These are phyloP conservation scores for Hemileia vastatrix DNA, from an alignment of 1,284 basidiomycete species.

Conservation along the genomic window DNA sequence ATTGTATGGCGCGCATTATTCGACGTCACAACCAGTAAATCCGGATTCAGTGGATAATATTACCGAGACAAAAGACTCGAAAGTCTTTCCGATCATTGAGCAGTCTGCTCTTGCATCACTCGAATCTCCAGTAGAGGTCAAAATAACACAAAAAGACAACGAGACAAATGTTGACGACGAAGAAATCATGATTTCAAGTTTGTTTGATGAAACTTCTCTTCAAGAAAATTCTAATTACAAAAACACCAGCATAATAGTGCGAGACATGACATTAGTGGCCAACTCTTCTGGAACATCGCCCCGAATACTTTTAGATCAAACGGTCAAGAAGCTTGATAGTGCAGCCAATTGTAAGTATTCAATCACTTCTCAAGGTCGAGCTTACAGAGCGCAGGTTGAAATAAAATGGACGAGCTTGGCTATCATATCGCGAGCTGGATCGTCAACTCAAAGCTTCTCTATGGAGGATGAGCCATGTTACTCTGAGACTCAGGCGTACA, in stretches of 20 bases:
- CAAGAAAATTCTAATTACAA: conserved; percentile 48
- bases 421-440: conserved; percentile 43
- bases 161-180: conserved; percentile 50
- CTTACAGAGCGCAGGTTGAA: conserved; percentile 37
- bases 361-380: conserved; percentile 30
- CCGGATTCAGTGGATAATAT: too few relatives aligned
- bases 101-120: too few relatives aligned
- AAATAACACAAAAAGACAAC: too few relatives aligned
- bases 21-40: too few relatives aligned
- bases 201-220: conserved; percentile 60
- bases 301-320: conserved; percentile 59
- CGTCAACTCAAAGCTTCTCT: conserved; percentile 54
- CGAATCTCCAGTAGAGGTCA: too few relatives aligned
- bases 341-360: conserved; percentile 26
- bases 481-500: conserved; percentile 69
- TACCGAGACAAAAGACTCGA: too few relatives aligned
- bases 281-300: conserved; percentile 64
- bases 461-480: conserved; percentile 81
- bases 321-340: conserved; percentile 51
- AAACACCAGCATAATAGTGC: conserved; percentile 54
- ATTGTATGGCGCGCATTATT: too few relatives aligned
- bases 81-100: too few relatives aligned
- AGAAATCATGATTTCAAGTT: conserved; percentile 61
- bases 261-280: conserved; percentile 69
- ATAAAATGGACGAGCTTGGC: conserved; percentile 44